Evolutionary conservation across 495 filamentous ascomycete species (phyloP).

Genomic region (Neurospora sp.): DNA sequence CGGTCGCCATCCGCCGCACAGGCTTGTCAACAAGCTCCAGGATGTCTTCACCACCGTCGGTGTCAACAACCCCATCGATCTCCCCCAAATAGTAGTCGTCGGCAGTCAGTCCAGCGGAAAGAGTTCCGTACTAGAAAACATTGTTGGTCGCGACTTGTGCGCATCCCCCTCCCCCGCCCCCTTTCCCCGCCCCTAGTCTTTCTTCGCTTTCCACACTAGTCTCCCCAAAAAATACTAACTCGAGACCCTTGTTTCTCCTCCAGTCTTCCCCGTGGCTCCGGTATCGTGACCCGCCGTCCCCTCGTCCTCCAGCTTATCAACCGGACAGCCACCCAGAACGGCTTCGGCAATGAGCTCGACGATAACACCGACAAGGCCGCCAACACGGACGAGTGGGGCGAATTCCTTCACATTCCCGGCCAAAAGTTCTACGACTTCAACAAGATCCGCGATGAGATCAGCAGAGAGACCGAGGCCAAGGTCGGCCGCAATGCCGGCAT

Average conservation of each 20-base stretch:
- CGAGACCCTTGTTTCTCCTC: conserved; percentile 1
- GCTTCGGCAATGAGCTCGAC: conserved; percentile 60
- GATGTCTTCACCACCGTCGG: conserved; percentile 99
- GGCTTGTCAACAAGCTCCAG: conserved; percentile 97
- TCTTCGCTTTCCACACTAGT: background rate
- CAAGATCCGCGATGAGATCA: conserved; percentile 98
- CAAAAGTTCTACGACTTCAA: conserved; percentile 99
- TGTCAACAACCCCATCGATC: conserved; percentile 97
- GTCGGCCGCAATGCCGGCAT: conserved; percentile 95
- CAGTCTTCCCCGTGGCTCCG: conserved; percentile 93
- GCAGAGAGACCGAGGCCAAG: conserved; percentile 92
- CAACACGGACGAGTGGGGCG: conserved; percentile 95
- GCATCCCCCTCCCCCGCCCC: conserved; percentile 19
- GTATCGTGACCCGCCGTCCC: conserved; percentile 93
- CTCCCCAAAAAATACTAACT: conserved; percentile 4
- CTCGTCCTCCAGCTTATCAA: conserved; percentile 98
- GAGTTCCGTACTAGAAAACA: conserved; percentile 99
- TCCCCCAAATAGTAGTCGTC: conserved; percentile 97
- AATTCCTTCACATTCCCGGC: conserved; percentile 96
- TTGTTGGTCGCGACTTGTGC: conserved; percentile 97
- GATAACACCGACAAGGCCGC: conserved; percentile 61
- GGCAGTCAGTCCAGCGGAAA: conserved; percentile 99
- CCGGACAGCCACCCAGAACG: conserved; percentile 60
- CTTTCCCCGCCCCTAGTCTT: conserved; percentile 2
- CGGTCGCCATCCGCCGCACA: conserved; percentile 25